Conservation (phyloP, 108 stramenopile species). For the Skeletonema marinoi region DNA sequence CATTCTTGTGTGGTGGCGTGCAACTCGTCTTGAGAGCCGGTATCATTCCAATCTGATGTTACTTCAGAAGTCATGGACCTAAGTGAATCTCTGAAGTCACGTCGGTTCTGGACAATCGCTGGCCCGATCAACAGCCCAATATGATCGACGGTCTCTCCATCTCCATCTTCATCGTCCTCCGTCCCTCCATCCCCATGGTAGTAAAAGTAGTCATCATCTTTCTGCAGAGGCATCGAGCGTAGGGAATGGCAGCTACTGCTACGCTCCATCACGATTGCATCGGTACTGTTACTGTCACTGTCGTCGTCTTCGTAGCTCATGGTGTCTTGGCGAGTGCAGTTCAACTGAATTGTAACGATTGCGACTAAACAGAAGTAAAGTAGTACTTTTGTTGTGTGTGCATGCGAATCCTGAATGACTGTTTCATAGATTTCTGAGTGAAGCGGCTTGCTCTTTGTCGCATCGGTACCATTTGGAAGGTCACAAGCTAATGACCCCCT, state of each 20-base stretch:
- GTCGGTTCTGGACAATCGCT: not conserved
- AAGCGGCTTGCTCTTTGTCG: no score
- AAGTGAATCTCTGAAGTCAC: not conserved
- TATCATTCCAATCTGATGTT: not conserved
- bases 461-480: no score
- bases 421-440: no score
- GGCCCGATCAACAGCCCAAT: not conserved
- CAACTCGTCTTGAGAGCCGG: not conserved
- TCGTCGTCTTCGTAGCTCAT: not conserved
- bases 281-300: not conserved
- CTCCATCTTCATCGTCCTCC: not conserved
- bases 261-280: not conserved
- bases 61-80: not conserved
- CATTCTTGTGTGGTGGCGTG: not conserved
- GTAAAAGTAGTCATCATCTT: not conserved
- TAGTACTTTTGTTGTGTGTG: no score
- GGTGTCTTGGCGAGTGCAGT: not conserved
- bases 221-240: not conserved
- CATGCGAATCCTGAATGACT: no score
- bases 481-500: no score
- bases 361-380: no score
- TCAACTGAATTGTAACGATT: no score
- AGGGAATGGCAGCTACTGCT: not conserved
- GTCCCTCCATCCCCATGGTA: not conserved
- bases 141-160: not conserved